phyloP scores from a whole-genome alignment of 768 basidiomycete genomes.

The Phlegmacium glaucopus region DNA sequence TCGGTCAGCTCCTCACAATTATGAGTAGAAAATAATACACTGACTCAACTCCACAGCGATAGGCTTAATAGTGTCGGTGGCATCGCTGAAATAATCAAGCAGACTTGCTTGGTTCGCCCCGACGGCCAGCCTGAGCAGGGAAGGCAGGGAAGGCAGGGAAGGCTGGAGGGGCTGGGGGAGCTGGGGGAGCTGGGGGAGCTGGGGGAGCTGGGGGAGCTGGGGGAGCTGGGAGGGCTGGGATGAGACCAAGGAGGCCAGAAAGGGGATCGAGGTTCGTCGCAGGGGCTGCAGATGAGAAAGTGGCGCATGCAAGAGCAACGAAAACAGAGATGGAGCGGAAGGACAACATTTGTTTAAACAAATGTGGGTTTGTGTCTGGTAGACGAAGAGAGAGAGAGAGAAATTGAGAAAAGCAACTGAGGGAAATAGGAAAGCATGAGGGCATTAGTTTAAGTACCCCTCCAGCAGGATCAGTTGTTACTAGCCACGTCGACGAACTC shows the following conservation, averaged over 20 bases:
- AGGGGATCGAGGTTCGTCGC: not conserved
- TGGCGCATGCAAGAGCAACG: constrained; percentile 18
- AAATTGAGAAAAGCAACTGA: constrained; percentile 6
- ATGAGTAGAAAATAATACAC: no score
- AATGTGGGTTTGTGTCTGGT: constrained; percentile 6
- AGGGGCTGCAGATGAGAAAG: constrained; percentile 10
- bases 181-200: no score
- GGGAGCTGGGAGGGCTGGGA: no score
- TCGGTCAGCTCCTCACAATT: no score
- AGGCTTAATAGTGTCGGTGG: not conserved
- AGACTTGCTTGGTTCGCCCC: no score
- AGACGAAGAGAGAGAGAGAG: constrained; percentile 1
- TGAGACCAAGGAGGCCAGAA: not conserved
- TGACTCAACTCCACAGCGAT: not conserved
- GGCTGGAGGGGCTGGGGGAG: no score
- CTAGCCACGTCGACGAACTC: not conserved
- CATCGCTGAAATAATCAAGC: no score
- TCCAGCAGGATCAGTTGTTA: not conserved
- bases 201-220: no score
- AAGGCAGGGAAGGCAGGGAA: not conserved
- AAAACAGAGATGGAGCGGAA: constrained; percentile 18
- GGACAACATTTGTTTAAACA: constrained; percentile 19
- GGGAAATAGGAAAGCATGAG: not conserved
- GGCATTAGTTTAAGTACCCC: not conserved
- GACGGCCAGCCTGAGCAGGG: not conserved